Conservation (phyloP, 495 filamentous ascomycete genomes). For the Xylaria intraflava region DNA sequence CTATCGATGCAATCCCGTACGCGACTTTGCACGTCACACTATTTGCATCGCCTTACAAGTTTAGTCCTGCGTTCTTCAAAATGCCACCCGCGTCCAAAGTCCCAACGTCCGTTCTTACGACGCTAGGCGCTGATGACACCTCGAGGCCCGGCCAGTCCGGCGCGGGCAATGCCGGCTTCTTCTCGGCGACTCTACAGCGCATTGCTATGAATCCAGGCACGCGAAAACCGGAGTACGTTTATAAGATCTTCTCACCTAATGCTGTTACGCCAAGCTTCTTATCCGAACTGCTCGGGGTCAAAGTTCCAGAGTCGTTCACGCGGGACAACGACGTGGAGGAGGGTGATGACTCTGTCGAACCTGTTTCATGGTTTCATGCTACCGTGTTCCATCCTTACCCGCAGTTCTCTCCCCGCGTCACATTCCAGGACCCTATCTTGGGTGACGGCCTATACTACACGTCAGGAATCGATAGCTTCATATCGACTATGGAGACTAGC, state of each 20-base stretch:
- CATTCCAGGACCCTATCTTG: conserved; percentile 75
- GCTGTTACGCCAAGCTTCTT: conserved; percentile 59
- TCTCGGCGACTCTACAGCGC: conserved; percentile 74
- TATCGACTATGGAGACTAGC: conserved; percentile 97
- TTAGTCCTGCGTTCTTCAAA: conserved; percentile 65
- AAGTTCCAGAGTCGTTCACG: conserved; percentile 34
- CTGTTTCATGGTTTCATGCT: conserved; percentile 72
- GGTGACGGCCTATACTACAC: conserved; percentile 77
- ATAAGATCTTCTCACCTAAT: conserved; percentile 90
- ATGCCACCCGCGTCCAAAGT: conserved; percentile 45
- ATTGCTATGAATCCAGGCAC: conserved; percentile 52
- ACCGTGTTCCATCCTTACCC: conserved; percentile 77
- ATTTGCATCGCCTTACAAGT: conserved; percentile 65
- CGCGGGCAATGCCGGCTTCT: conserved; percentile 66
- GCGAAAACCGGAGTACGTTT: conserved; percentile 63
- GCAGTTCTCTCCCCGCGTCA: conserved; percentile 70
- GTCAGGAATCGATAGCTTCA: conserved; percentile 87
- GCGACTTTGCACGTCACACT: conserved; percentile 81
- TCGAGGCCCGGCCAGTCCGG: conserved; percentile 37
- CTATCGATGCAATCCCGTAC: conserved; percentile 72
- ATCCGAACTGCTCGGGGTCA: conserved; percentile 41
- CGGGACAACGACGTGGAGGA: background rate
- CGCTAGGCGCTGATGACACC: conserved; percentile 55
- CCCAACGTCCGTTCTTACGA: conserved; percentile 76
- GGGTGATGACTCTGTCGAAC: conserved; percentile 19